Conservation (phyloP, 768 basidiomycete genomes). For the Cystobasidium tubakii region DNA sequence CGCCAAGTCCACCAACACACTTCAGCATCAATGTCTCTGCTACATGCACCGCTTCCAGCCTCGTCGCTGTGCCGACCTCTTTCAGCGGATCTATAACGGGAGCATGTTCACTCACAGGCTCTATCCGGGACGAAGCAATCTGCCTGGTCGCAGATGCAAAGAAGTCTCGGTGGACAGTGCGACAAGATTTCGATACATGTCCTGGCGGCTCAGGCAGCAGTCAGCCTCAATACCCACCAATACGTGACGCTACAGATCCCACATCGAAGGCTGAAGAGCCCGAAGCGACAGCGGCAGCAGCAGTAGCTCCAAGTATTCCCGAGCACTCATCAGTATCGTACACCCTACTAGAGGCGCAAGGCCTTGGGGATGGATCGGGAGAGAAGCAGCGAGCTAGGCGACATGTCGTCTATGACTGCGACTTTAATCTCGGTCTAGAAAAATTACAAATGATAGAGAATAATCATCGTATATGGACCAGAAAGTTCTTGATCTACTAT, state of each 20-base stretch:
- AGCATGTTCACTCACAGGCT: background rate
- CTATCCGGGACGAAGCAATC: background rate
- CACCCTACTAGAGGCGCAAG: background rate
- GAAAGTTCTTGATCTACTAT: background rate
- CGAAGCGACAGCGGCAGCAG: background rate
- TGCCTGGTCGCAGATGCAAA: conserved; percentile 4
- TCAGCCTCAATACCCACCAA: background rate
- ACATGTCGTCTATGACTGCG: background rate
- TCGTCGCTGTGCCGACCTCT: background rate
- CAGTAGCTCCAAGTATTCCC: background rate
- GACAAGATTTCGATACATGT: background rate
- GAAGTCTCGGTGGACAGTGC: background rate
- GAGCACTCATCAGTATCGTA: conserved; percentile 1
- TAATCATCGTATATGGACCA: background rate
- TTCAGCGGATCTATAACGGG: conserved; percentile 11
- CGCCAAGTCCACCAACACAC: background rate
- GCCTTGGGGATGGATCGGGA: background rate
- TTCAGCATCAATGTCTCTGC: background rate
- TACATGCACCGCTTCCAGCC: background rate
- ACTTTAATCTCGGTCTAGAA: background rate
- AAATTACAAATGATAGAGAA: background rate
- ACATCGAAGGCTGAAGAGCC: background rate
- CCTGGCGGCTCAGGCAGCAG: background rate
- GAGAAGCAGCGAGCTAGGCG: background rate
- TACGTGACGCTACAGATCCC: background rate